Percentiles rank a stretch among this genome's conserved stretches.
These are phyloP conservation scores for Suhomyces canberraensis DNA, from an alignment of 805 yeast species.

Conservation along the genomic window DNA sequence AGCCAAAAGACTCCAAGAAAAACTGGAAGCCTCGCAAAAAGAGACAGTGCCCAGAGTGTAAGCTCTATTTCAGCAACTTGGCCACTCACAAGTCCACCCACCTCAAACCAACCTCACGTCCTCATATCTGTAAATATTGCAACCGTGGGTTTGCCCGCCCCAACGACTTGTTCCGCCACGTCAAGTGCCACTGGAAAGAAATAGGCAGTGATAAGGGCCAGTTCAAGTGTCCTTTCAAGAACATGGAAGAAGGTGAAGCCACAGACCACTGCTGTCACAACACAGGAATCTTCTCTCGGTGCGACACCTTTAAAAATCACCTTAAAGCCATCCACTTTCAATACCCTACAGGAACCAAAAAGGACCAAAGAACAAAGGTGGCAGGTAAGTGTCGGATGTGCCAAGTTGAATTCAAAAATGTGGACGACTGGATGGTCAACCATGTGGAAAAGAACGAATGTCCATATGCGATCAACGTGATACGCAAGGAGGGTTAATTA, in stretches of 20 bases:
- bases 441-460: constrained; percentile 63
- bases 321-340: constrained; percentile 84
- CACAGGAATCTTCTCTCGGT: constrained; percentile 80
- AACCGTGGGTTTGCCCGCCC: constrained; percentile 83
- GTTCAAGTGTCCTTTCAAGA: constrained; percentile 75
- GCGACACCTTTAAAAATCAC: constrained; percentile 92
- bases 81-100: constrained; percentile 85
- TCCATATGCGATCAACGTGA: constrained; percentile 11
- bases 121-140: constrained; percentile 76
- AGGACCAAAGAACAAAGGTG: constrained; percentile 65
- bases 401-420: constrained; percentile 58
- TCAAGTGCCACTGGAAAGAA: constrained; percentile 81
- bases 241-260: constrained; percentile 18
- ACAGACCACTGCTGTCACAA: constrained; percentile 61
- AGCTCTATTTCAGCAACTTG: constrained; percentile 66
- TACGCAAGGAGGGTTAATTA: constrained; percentile 7
- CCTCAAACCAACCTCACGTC: constrained; percentile 65
- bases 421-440: constrained; percentile 72
- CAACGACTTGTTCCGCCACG: constrained; percentile 82
- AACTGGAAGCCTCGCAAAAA: constrained; percentile 53
- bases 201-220: constrained; percentile 63
- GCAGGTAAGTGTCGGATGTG: constrained; percentile 79
- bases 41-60: constrained; percentile 71
- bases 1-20: constrained; percentile 8
- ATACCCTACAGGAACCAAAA: constrained; percentile 83